Evolutionary conservation across 148 eudicot genomes (phyloP).

Genomic region (Vaccinium corymbosum): DNA sequence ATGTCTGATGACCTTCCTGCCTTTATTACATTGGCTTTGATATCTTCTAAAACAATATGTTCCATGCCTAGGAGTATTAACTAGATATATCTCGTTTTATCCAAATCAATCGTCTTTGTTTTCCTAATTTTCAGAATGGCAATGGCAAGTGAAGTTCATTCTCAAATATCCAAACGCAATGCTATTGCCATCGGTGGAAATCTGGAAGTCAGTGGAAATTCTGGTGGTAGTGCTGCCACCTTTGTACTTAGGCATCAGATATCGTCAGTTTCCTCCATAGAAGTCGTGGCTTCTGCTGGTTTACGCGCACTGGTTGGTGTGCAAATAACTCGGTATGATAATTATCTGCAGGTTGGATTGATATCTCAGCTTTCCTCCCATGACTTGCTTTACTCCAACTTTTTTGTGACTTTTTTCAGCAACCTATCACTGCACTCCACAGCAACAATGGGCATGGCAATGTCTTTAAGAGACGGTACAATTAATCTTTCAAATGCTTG

Average conservation of each 20-base stretch:
- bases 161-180: constrained; percentile 69
- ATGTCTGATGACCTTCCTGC: not conserved
- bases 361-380: constrained; percentile 12
- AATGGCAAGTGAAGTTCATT: constrained; percentile 89
- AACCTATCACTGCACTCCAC: constrained; percentile 69
- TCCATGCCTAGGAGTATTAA: not conserved
- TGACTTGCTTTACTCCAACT: constrained; percentile 8
- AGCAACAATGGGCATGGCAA: constrained; percentile 72
- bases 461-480: constrained; percentile 82
- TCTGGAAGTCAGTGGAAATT: constrained; percentile 61
- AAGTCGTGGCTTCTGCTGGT: constrained; percentile 78
- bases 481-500: constrained; percentile 83
- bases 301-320: constrained; percentile 72
- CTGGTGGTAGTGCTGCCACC: constrained; percentile 79
- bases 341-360: not conserved
- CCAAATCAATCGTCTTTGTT: constrained; percentile 12
- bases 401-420: constrained; percentile 38
- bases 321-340: constrained; percentile 72
- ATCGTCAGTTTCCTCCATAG: constrained; percentile 64
- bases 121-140: constrained; percentile 62
- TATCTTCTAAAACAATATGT: not conserved
- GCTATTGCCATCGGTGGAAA: constrained; percentile 81
- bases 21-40: not conserved
- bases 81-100: not conserved
- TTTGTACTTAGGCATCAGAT: constrained; percentile 69